Evolutionary conservation across 106 monocot species (phyloP).

Genomic region (Narthecium ossifragum): DNA sequence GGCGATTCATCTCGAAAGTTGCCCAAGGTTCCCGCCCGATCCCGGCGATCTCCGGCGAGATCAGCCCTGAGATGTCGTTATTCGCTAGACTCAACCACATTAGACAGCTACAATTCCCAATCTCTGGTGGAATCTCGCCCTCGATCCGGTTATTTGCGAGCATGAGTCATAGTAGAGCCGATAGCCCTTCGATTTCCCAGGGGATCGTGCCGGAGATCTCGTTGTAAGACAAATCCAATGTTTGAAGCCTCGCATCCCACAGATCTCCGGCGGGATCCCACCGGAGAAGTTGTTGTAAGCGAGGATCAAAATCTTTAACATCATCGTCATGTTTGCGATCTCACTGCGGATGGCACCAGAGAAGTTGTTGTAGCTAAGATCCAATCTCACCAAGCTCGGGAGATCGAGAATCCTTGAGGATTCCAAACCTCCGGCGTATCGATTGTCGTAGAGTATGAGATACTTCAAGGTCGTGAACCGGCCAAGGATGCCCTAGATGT

Average conservation of each 20-base stretch:
- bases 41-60: constrained; percentile 46
- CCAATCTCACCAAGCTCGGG: constrained; percentile 28
- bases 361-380: constrained; percentile 72
- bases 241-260: constrained; percentile 41
- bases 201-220: constrained; percentile 57
- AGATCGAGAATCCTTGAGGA: constrained; percentile 56
- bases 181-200: constrained; percentile 47
- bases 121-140: constrained; percentile 74
- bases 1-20: constrained; percentile 55
- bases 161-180: constrained; percentile 69
- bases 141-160: constrained; percentile 50
- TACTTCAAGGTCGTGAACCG: constrained; percentile 30
- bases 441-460: constrained; percentile 49
- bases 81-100: constrained; percentile 79
- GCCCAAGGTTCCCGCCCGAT: constrained; percentile 48
- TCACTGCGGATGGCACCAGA: constrained; percentile 39
- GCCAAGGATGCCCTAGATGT: constrained; percentile 53
- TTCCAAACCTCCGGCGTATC: constrained; percentile 45
- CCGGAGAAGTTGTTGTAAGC: constrained; percentile 62
- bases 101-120: constrained; percentile 71
- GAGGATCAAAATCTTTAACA: constrained; percentile 47
- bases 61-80: constrained; percentile 44
- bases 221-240: constrained; percentile 74
- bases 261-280: constrained; percentile 43
- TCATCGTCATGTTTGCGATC: constrained; percentile 30